phyloP scores from a whole-genome alignment of 345 rosid species.

The Eucalyptus shirleyi region DNA sequence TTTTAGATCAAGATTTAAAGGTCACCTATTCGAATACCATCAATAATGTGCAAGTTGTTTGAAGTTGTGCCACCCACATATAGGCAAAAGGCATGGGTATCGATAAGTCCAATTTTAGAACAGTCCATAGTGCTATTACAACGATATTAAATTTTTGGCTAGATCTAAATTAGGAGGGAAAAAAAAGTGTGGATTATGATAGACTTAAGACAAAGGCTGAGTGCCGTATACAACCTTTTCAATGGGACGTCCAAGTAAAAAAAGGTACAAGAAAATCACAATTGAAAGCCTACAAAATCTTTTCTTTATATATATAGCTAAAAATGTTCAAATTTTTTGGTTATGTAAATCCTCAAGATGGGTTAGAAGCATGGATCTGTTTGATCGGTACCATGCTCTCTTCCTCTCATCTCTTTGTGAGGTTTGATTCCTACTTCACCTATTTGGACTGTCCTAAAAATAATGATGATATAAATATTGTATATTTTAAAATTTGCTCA shows the following conservation, averaged over 20 bases:
- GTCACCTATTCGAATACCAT: neutral
- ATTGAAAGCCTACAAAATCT: no score
- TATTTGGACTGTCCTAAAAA: neutral
- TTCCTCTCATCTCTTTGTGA: neutral
- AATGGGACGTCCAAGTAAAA: no score
- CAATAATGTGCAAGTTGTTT: neutral
- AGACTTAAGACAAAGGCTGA: no score
- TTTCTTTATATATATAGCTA: no score
- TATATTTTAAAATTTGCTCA: no score
- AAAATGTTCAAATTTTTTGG: no score
- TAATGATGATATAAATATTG: neutral
- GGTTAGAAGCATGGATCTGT: neutral
- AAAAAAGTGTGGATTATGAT: no score
- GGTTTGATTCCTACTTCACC: no score
- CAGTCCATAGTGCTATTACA: neutral
- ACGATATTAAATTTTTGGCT: neutral
- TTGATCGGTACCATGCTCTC: neutral
- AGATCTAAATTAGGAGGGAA: neutral
- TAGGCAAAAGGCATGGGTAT: neutral
- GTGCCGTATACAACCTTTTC: no score
- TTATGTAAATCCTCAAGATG: no score
- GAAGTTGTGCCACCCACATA: neutral
- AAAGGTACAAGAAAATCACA: no score
- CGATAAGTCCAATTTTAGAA: neutral
- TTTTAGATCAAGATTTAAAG: no score